These are phyloP conservation scores for Bathelium albidoporum DNA, from an alignment of 495 filamentous ascomycete genomes.

Conservation along the genomic window DNA sequence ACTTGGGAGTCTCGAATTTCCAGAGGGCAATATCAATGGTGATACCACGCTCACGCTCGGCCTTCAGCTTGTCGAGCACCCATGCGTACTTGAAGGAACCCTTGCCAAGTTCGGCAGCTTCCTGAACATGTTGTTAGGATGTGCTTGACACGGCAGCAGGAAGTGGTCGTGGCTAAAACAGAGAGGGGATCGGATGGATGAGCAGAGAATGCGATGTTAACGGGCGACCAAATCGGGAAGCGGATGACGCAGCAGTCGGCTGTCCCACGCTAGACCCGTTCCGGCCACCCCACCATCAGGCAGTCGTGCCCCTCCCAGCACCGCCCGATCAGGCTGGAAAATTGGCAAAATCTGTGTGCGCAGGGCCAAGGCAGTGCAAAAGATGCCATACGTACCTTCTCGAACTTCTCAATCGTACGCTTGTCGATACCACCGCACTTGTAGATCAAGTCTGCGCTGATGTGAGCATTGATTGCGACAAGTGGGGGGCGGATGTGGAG, in stretches of 20 bases:
- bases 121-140: constrained; percentile 47
- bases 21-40: constrained; percentile 99
- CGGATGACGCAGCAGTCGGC: not conserved
- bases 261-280: not conserved
- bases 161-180: too few species aligned
- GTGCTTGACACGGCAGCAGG: not conserved
- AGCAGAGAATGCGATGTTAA: not conserved
- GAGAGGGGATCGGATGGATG: not conserved
- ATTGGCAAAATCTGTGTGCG: constrained; percentile 26
- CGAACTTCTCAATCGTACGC: constrained; percentile 99
- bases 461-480: constrained; percentile 29
- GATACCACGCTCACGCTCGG: constrained; percentile 99
- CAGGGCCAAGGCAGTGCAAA: constrained; percentile 12
- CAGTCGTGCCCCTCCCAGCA: constrained; percentile 25
- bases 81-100: constrained; percentile 99
- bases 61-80: constrained; percentile 99
- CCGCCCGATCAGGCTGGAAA: constrained; percentile 17
- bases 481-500: constrained; percentile 11
- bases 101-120: constrained; percentile 99
- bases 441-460: constrained; percentile 81
- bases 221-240: too few species aligned
- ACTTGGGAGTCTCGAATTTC: constrained; percentile 99
- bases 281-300: constrained; percentile 8
- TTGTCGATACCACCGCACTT: constrained; percentile 99
- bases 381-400: constrained; percentile 64